phyloP scores from a whole-genome alignment of 2,329 filamentous ascomycete species.

The Eurotiales sp. region DNA sequence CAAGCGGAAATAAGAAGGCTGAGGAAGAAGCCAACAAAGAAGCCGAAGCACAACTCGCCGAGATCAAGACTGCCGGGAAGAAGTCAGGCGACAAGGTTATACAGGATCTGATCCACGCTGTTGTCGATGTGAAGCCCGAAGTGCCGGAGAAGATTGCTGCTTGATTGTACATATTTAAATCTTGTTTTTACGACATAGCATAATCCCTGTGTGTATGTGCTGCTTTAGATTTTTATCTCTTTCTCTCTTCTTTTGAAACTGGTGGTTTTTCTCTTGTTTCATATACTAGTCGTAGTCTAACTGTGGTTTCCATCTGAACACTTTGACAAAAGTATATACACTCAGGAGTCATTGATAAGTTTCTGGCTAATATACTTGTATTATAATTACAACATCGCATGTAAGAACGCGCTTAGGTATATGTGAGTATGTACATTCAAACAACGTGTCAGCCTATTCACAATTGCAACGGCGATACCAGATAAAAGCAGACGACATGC shows the following conservation, averaged over 20 bases:
- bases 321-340: no score
- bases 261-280: not conserved
- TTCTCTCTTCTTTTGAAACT: not conserved
- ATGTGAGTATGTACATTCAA: no score
- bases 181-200: not conserved
- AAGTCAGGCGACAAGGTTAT: constrained; percentile 77
- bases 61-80: constrained; percentile 76
- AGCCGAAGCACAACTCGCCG: constrained; percentile 73
- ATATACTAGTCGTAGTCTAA: no score
- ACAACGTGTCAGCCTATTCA: no score
- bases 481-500: no score
- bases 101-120: constrained; percentile 76
- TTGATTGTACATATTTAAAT: not conserved
- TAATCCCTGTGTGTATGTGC: not conserved
- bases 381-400: no score
- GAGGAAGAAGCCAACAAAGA: constrained; percentile 77
- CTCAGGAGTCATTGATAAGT: no score
- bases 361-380: no score
- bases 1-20: constrained; percentile 80
- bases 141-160: constrained; percentile 49
- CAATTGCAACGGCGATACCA: no score
- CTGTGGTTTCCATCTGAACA: no score
- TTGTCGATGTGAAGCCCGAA: constrained; percentile 76
- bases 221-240: not conserved
- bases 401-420: no score